phyloP scores from a whole-genome alignment of 1,139 yeast species.

The Lizanozyma gosingica region DNA sequence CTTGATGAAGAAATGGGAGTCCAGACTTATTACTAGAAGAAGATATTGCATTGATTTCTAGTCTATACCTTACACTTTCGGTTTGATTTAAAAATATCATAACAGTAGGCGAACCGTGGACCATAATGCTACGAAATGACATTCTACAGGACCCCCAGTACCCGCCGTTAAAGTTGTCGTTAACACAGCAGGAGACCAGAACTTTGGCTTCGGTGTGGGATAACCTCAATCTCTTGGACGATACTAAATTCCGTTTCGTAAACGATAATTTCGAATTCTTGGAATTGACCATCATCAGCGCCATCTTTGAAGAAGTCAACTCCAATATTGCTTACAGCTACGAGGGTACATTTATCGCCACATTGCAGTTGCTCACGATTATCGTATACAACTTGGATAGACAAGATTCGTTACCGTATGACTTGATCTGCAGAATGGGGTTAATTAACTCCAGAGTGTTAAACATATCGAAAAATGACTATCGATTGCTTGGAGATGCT shows the following conservation, averaged over 20 bases:
- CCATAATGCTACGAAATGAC: too few relatives aligned
- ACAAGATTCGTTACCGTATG: background rate
- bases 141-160: background rate
- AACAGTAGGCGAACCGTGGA: too few relatives aligned
- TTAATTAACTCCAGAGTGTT: background rate
- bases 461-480: background rate
- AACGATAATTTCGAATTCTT: background rate
- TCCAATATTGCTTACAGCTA: background rate
- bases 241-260: background rate
- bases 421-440: background rate
- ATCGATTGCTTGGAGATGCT: background rate
- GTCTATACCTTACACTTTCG: too few relatives aligned
- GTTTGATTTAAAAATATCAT: too few relatives aligned
- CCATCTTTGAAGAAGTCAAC: background rate
- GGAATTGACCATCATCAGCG: background rate
- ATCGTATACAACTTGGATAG: background rate
- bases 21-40: too few relatives aligned
- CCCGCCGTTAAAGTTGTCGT: background rate
- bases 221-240: background rate
- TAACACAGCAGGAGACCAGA: background rate
- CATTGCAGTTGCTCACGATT: background rate
- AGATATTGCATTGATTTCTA: too few relatives aligned
- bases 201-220: background rate
- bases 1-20: too few relatives aligned
- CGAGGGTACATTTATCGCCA: background rate